Evolutionary conservation across 208 protist genomes (phyloP), one percentile per base, ranked within the genome.

Genomic region (Willaertia magna): DNA sequence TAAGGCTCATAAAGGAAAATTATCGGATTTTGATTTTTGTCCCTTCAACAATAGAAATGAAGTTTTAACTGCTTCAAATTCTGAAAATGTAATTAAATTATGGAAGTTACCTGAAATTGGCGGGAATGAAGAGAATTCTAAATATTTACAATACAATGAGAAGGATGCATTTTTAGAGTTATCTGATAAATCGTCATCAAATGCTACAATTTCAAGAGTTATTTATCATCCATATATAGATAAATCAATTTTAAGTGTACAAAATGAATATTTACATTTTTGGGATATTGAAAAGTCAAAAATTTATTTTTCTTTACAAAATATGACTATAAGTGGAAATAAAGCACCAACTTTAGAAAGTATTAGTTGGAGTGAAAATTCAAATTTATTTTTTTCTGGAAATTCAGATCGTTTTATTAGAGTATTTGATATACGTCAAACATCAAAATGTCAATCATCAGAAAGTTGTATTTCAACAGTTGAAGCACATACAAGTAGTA

Each of bases 31-130:
- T 51, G 44, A 81, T 42, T 52, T 81, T 40, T 81, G 22, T 18
- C 76, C 76, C 22, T 51, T 51, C n/a, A 11, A 1, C 14, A 34
- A 81, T 51, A 26, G 44, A 4, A 84, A 85, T 22, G 90, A 93
- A n/a, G 90, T 95, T 12, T 52, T 95, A 34, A 92, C 90, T 6
- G 93, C 93, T 9, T 90, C 93, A 6, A 89, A 87, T 18, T 74
- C 91, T 2, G 92, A 96, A 86, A 88, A 91, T 76, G 85, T 90
- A 16, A 88, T 95, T 9, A 92, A 94, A 74, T 74, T 95, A 14
- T 95, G 93, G 94, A 95, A 99, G 9, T 67, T 67, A 67, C 18
- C 18, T 67, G 22, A 0, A 67, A n/a, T 34, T 34, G 12, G 4
- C 1, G 12, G 4, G 12, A 49, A 49, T 49, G 47, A 12, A 16